Evolutionary conservation across 257 asterid species (phyloP), one percentile per base, ranked within the genome.

Genomic region (Fraxinus anomala): DNA sequence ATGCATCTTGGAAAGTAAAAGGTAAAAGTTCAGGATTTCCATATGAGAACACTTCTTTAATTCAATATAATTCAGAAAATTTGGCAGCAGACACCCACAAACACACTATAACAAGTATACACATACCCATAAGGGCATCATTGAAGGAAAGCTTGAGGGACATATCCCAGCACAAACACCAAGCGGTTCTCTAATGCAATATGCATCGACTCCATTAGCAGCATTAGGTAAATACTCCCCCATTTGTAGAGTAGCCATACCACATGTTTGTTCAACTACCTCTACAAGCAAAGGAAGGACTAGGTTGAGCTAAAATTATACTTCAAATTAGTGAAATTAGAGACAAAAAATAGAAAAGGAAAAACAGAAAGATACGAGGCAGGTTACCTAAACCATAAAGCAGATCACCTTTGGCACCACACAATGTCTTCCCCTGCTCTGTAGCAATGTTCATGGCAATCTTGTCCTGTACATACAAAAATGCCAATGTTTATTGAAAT

Each of bases 111-210:
- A 68, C 42, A 26, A 26, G 56, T 39, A 56, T 65, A 6, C 30
- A 69, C 85, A 67, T 82, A 86, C 90, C 88, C 88, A 86, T 36
- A 86, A 63, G 59, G 86, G 86, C 78, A 80, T 76, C 85, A 82
- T 77, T 40, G 88, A 70, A 7, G 88, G 86, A 61, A 78, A 73
- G 74, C 76, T 81, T 6, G 79, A 73, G 61, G 80, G 83, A 78
- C 88, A 84, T 70, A 86, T 84, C 68, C 90, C 90, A 80, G 88
- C 88, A 86, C 88, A 86, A 31, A 86, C 90, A 80, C 88, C 90
- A 84, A 86, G 83, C 49, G 90, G 90, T 74, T 86, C 90, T 80
- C 86, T 75, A 12, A 82, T 70, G 73, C 86, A 84, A 68, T 72
- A 80, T 19, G 85, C 82, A 80, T 86, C 90, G 16, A 82, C 79